These are phyloP conservation scores for Pythium grandisporangium DNA, from an alignment of 352 stramenopile species.

Conservation along the genomic window DNA sequence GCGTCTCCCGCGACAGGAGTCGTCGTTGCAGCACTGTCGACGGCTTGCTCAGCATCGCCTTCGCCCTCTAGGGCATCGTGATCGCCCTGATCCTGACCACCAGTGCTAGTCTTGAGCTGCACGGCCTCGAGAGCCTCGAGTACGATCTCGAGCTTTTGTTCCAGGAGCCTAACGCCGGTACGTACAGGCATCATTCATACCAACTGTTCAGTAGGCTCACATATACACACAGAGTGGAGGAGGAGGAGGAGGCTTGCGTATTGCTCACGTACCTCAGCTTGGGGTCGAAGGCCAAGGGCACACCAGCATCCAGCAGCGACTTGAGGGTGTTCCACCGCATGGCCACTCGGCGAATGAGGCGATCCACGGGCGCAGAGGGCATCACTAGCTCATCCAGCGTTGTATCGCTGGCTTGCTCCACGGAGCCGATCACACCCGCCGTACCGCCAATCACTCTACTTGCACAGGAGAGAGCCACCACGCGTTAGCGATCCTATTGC, in stretches of 20 bases:
- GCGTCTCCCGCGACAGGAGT: not conserved
- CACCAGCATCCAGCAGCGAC: constrained; percentile 22
- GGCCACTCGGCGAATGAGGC: constrained; percentile 17
- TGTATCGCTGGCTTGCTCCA: constrained; percentile 17
- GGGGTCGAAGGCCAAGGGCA: constrained; percentile 31
- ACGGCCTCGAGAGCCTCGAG: not conserved
- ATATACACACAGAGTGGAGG: too few relatives aligned
- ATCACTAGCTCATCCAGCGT: constrained; percentile 22
- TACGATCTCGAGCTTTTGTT: too few relatives aligned
- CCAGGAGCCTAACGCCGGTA: too few relatives aligned
- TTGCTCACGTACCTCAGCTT: constrained; percentile 13
- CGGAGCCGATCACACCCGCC: constrained; percentile 13
- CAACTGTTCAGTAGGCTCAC: too few relatives aligned
- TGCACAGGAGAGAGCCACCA: not conserved
- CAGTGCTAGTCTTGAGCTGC: not conserved
- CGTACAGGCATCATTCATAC: too few relatives aligned
- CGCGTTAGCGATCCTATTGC: not conserved
- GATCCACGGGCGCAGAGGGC: constrained; percentile 13
- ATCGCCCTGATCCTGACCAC: not conserved
- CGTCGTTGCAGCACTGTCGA: too few relatives aligned
- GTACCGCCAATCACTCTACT: not conserved
- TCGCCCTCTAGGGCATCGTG: not conserved
- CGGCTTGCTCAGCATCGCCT: too few relatives aligned
- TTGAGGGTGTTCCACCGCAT: constrained; percentile 33
- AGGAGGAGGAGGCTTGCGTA: too few relatives aligned